phyloP scores from a whole-genome alignment of 768 basidiomycete genomes.

The Lentinula boryana region DNA sequence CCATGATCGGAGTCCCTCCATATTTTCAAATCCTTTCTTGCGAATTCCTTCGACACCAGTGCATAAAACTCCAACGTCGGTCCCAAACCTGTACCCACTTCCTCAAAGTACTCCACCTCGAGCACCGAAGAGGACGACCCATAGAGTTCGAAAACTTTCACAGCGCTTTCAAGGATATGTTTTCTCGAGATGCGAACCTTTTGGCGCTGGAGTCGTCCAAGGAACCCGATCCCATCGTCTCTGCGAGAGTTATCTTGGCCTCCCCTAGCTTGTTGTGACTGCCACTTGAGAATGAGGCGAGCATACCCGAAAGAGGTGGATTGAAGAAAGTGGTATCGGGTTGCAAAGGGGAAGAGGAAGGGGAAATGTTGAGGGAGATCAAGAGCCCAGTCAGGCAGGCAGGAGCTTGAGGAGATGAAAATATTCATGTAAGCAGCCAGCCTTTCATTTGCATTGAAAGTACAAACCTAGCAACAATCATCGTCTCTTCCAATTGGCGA shows the following conservation, averaged over 20 bases:
- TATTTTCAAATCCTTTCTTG: slow-evolving; percentile 77
- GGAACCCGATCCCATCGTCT: slow-evolving; percentile 88
- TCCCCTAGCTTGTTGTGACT: slow-evolving; percentile 73
- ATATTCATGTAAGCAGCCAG: neutral
- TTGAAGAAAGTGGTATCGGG: slow-evolving; percentile 94
- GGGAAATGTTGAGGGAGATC: slow-evolving; percentile 96
- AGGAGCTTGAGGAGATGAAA: slow-evolving; percentile 55
- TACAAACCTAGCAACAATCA: slow-evolving; percentile 93
- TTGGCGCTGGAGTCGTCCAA: slow-evolving; percentile 89
- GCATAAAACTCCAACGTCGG: slow-evolving; percentile 99
- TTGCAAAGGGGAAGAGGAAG: slow-evolving; percentile 98
- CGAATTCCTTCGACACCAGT: slow-evolving; percentile 94
- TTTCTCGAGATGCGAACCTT: slow-evolving; percentile 96
- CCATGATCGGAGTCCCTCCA: slow-evolving; percentile 84
- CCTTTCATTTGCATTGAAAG: neutral
- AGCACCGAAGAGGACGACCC: slow-evolving; percentile 91
- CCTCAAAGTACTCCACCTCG: slow-evolving; percentile 98
- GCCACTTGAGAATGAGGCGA: slow-evolving; percentile 91
- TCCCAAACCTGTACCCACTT: slow-evolving; percentile 96
- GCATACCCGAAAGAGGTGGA: slow-evolving; percentile 98
- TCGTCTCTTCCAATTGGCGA: slow-evolving; percentile 93
- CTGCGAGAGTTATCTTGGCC: slow-evolving; percentile 72
- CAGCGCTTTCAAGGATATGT: slow-evolving; percentile 91
- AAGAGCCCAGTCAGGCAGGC: slow-evolving; percentile 94
- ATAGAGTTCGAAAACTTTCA: slow-evolving; percentile 95